Evolutionary conservation across 2,329 filamentous ascomycete genomes (phyloP).

Genomic region (Rugonectria rugulosa): DNA sequence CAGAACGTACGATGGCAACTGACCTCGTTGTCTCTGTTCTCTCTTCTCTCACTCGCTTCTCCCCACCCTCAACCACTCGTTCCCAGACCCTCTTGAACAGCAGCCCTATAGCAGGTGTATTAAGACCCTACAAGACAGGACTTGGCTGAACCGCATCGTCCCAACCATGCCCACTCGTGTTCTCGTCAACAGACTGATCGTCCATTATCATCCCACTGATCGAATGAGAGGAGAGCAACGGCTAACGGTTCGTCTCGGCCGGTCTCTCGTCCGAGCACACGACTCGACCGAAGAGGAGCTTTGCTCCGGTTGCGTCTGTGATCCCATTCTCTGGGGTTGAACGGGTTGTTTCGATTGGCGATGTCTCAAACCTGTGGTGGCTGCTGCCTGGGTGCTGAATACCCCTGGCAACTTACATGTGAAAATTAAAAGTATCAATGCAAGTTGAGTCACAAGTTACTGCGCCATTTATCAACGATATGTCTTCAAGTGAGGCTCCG

Average conservation of each 20-base stretch:
- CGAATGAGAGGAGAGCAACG: slow-evolving; percentile 5
- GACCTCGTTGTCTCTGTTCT: neutral
- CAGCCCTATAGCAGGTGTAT: slow-evolving; percentile 14
- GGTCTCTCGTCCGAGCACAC: neutral
- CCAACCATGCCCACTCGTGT: slow-evolving; percentile 10
- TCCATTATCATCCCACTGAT: slow-evolving; percentile 18
- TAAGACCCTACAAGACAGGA: slow-evolving; percentile 8
- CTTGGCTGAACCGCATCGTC: slow-evolving; percentile 12
- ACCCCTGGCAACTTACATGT: slow-evolving; percentile 21
- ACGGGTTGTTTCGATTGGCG: slow-evolving; percentile 17
- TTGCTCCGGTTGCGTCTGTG: neutral
- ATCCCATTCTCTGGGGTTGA: slow-evolving; percentile 8
- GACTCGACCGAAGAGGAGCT: slow-evolving; percentile 4
- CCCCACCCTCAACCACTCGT: neutral
- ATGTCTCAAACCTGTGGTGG: slow-evolving; percentile 18
- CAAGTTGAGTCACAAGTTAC: too few relatives aligned
- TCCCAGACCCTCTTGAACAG: neutral
- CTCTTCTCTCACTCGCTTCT: slow-evolving; percentile 6
- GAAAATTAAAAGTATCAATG: slow-evolving; percentile 19
- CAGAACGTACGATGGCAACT: too few relatives aligned
- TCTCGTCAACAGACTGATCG: slow-evolving; percentile 8
- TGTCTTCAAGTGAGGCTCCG: neutral
- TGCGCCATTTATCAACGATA: neutral
- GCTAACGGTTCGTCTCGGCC: neutral
- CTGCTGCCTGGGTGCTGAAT: slow-evolving; percentile 25